phyloP scores from a whole-genome alignment of 2,329 filamentous ascomycete species.

The Botryotinia convoluta region DNA sequence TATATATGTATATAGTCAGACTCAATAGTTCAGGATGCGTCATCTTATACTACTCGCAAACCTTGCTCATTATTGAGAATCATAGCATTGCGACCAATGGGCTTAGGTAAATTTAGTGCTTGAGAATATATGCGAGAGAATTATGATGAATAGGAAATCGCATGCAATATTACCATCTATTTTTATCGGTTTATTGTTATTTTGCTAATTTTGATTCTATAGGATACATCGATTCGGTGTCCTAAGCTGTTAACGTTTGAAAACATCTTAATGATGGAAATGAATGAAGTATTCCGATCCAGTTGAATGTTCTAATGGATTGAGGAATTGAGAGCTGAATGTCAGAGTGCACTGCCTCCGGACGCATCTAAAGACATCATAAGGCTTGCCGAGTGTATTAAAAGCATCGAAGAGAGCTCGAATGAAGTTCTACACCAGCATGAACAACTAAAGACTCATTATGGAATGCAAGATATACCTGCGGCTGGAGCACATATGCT shows the following conservation, averaged over 20 bases:
- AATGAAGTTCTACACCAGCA: neutral
- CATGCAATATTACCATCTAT: neutral
- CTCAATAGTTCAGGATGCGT: neutral
- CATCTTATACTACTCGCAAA: neutral
- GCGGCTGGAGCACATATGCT: neutral
- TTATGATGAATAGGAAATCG: neutral
- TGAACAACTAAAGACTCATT: neutral
- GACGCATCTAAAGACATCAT: neutral
- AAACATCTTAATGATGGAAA: neutral
- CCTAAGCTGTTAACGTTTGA: neutral
- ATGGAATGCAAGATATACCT: neutral
- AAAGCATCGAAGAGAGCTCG: neutral
- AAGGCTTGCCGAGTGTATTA: neutral
- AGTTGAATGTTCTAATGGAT: neutral
- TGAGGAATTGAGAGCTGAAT: neutral
- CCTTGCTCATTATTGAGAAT: neutral
- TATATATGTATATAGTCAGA: neutral
- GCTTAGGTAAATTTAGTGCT: neutral
- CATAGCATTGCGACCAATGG: neutral
- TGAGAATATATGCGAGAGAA: neutral
- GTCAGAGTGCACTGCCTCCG: neutral
- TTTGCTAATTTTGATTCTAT: neutral
- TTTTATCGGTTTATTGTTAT: neutral
- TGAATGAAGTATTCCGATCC: neutral
- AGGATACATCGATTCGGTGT: neutral